Evolutionary conservation across 2,329 filamentous ascomycete species (phyloP).

Genomic region (Paramyrothecium sp.): DNA sequence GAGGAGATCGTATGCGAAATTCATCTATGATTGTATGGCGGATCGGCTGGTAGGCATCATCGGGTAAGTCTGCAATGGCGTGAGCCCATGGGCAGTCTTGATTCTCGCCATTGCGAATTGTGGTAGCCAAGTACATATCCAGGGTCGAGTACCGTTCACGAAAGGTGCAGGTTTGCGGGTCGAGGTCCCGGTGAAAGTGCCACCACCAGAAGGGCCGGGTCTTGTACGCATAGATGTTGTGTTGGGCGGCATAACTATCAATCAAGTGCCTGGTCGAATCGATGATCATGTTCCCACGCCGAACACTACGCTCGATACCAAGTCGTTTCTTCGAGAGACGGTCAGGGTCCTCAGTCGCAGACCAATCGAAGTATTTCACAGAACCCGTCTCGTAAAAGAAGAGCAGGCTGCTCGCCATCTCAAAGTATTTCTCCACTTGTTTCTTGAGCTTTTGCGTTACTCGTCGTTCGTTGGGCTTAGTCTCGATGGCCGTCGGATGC

Average conservation of each 20-base stretch:
- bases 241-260: slow-evolving; percentile 30
- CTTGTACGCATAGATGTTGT: slow-evolving; percentile 30
- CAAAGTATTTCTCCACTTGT: slow-evolving; percentile 28
- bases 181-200: slow-evolving; percentile 34
- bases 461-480: too few species aligned
- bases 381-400: slow-evolving; percentile 8
- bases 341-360: not conserved
- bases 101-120: slow-evolving; percentile 12
- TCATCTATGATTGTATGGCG: slow-evolving; percentile 25
- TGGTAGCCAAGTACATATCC: too few species aligned
- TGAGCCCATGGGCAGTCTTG: slow-evolving; percentile 31
- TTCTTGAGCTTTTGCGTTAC: slow-evolving; percentile 9
- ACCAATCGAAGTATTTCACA: not conserved
- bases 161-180: slow-evolving; percentile 23
- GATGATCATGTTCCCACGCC: slow-evolving; percentile 27
- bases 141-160: slow-evolving; percentile 9
- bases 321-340: not conserved
- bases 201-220: slow-evolving; percentile 39
- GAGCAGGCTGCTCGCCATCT: slow-evolving; percentile 20
- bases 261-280: slow-evolving; percentile 34
- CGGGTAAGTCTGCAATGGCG: slow-evolving; percentile 30
- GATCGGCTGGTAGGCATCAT: slow-evolving; percentile 29
- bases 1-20: slow-evolving; percentile 21
- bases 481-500: slow-evolving; percentile 10
- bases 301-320: slow-evolving; percentile 10